Evolutionary conservation across 164 flowering plant genomes (phyloP), one percentile per base, ranked within the genome.

Genomic region (Aristolochia contorta): DNA sequence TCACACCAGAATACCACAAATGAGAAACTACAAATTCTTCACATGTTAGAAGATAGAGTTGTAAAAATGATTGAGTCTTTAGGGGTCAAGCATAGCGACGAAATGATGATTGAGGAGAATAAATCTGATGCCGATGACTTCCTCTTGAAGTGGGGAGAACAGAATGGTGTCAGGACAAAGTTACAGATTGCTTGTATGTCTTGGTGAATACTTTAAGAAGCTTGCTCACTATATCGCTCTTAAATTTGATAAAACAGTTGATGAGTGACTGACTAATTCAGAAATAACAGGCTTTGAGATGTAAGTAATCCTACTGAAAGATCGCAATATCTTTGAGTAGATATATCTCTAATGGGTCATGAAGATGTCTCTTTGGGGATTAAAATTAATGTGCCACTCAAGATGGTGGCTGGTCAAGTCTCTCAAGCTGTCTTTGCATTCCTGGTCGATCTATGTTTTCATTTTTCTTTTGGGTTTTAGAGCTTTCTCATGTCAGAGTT

Each of bases 101-200:
- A 73, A 62, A 59, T 66, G 52, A 59, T 10, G 45, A 60, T 77
- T 60, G 65, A 69, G 60, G 64, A 62, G 57, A 60, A 51, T 61
- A 71, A 22, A 24, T 73, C 77, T 73, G 80, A 64, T 0, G 71
- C 69, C 30, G 96, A 87, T 60, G 74, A 77, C 12, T 9, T 53
- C 30, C 63, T 91, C 54, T 41, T 82, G 49, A 64, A 78, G 24
- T 91, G 97, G 97, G 91, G 84, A 33, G 72, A 73, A 76, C 66
- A 58, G 54, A 72, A 74, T 63, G 96, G 96, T 55, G 69, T 84
- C 33, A 77, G 37, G 62, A 70, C 81, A 45, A 82, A 77, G 61
- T 65, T 89, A 83, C 76, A 74, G 68, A 86, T 83, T 59, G 79
- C 85, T 58, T 55, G 91, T 86, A 74, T 76, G 84, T 75, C 16